Percentiles rank a stretch among this genome's conserved stretches.
Conservation (phyloP, 2,329 filamentous ascomycete species). For the Periconia sp. region DNA sequence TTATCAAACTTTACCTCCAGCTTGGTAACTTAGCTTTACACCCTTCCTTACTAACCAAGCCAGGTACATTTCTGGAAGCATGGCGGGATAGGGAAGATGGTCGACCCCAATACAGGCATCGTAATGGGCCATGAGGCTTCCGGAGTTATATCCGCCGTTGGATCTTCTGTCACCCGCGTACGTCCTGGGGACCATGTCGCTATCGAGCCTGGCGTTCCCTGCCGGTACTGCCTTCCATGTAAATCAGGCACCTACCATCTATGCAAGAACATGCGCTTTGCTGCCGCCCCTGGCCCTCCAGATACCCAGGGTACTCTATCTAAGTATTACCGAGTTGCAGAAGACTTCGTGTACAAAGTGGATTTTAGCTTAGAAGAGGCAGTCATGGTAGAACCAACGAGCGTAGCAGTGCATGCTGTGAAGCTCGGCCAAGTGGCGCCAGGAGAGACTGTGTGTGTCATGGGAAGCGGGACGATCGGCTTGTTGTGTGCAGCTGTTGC, state of each 20-base stretch:
- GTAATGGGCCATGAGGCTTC: slow-evolving; percentile 94
- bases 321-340: slow-evolving; percentile 88
- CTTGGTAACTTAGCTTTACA: too few species aligned
- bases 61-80: slow-evolving; percentile 92
- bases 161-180: slow-evolving; percentile 75
- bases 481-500: slow-evolving; percentile 83
- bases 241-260: slow-evolving; percentile 91
- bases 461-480: slow-evolving; percentile 90
- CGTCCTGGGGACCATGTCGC: slow-evolving; percentile 87
- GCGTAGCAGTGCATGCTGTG: slow-evolving; percentile 84
- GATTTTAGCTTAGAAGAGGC: slow-evolving; percentile 85
- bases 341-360: slow-evolving; percentile 92
- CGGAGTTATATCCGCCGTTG: slow-evolving; percentile 77
- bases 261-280: slow-evolving; percentile 82
- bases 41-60: slow-evolving; percentile 4
- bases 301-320: slow-evolving; percentile 70
- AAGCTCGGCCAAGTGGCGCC: slow-evolving; percentile 78
- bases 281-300: slow-evolving; percentile 85
- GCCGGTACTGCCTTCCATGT: slow-evolving; percentile 84
- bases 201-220: slow-evolving; percentile 90
- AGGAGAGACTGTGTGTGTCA: slow-evolving; percentile 85
- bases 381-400: slow-evolving; percentile 85
- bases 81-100: slow-evolving; percentile 83
- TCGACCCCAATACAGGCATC: slow-evolving; percentile 80
- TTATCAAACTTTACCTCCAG: too few species aligned